These are phyloP conservation scores for Helianthus annuus DNA, from an alignment of 129 eudicot species.

Conservation along the genomic window HanXRQr2.0-SUNRISE NC_035433.2:110587021-110587520, in stretches of 20 bases:
- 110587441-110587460: background rate
- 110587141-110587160: slow-evolving; percentile 39
- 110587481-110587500: background rate
- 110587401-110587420: too few species aligned
- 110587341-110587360: slow-evolving; percentile 1
- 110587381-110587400: background rate
- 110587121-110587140: slow-evolving; percentile 21
- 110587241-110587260: slow-evolving; percentile 34
- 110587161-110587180: slow-evolving; percentile 37
- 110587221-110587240: slow-evolving; percentile 11
- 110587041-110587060: background rate
- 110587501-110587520: background rate
- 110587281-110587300: slow-evolving; percentile 18
- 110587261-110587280: background rate
- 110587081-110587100: background rate
- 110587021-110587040: too few species aligned
- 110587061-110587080: background rate
- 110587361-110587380: background rate
- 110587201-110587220: slow-evolving; percentile 19
- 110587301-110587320: background rate
- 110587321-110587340: background rate
- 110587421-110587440: too few species aligned
- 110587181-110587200: slow-evolving; percentile 9
- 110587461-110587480: background rate
- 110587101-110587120: background rate